Conservation (phyloP, 371 early-diverging fungal genomes). For the Circinella minor region DNA sequence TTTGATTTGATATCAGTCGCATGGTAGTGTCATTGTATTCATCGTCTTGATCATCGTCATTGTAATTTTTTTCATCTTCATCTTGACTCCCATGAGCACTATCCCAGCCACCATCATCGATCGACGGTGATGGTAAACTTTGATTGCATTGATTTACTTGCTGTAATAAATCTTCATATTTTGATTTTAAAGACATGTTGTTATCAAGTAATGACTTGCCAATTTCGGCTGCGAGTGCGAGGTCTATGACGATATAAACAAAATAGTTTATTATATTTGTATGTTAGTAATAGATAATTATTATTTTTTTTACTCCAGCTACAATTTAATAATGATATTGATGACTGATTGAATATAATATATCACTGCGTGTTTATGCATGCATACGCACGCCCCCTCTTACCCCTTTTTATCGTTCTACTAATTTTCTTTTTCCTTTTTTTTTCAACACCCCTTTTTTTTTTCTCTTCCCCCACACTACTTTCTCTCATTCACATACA, state of each 20-base stretch:
- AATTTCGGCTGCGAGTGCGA: slow-evolving; percentile 60
- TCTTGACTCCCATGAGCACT: slow-evolving; percentile 8
- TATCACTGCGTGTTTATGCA: slow-evolving; percentile 3
- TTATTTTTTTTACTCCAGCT: neutral
- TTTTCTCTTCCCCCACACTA: neutral
- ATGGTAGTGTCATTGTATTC: slow-evolving; percentile 12
- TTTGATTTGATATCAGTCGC: slow-evolving; percentile 34
- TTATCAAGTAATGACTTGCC: slow-evolving; percentile 62
- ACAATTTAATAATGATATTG: neutral
- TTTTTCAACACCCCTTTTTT: neutral
- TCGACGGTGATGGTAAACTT: slow-evolving; percentile 9
- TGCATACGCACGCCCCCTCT: slow-evolving; percentile 13
- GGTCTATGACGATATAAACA: slow-evolving; percentile 33
- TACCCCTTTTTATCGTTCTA: neutral
- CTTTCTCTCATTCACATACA: neutral
- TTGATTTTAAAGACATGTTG: slow-evolving; percentile 51
- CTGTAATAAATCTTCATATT: slow-evolving; percentile 51
- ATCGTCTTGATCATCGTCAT: slow-evolving; percentile 14
- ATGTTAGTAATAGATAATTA: neutral
- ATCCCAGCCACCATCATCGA: slow-evolving; percentile 12
- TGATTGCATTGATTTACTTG: slow-evolving; percentile 28
- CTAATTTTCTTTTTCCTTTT: neutral
- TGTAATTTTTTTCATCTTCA: slow-evolving; percentile 2
- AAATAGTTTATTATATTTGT: neutral
- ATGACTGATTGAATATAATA: neutral